Conservation (phyloP, 169 alveolate species). For the Besnoitia besnoiti region DNA sequence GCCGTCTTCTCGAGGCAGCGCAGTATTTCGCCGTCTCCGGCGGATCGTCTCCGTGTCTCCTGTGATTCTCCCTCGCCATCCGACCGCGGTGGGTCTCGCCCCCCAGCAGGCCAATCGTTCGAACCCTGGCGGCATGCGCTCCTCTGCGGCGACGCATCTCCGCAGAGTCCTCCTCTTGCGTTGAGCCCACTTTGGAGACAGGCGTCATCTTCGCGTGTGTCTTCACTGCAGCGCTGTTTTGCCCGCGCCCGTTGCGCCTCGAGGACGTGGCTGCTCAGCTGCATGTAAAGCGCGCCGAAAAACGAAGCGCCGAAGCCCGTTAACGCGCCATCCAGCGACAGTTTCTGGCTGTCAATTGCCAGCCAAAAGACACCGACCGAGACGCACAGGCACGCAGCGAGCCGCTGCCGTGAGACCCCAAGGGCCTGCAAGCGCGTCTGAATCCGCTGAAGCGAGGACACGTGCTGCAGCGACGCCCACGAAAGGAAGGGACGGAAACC, state of each 20-base stretch:
- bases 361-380: not conserved
- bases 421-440: constrained; percentile 10
- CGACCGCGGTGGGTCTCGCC: too few relatives aligned
- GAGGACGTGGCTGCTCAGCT: not conserved
- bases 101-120: too few relatives aligned
- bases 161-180: not conserved
- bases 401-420: constrained; percentile 22
- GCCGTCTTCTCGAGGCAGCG: too few relatives aligned
- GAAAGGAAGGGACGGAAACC: not conserved
- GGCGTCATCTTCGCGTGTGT: not conserved
- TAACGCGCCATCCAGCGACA: not conserved
- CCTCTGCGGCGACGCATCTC: too few relatives aligned
- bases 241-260: not conserved
- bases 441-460: not conserved
- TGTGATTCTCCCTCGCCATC: too few relatives aligned
- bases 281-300: constrained; percentile 32
- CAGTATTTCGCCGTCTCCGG: too few relatives aligned
- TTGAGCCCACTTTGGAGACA: not conserved
- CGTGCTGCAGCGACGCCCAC: not conserved
- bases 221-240: not conserved
- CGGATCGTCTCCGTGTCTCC: too few relatives aligned
- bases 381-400: not conserved
- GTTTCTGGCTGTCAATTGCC: not conserved
- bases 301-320: constrained; percentile 16
- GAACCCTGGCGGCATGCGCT: too few relatives aligned